Evolutionary conservation across 495 filamentous ascomycete genomes (phyloP).

Genomic region (Tuber aestivum): DNA sequence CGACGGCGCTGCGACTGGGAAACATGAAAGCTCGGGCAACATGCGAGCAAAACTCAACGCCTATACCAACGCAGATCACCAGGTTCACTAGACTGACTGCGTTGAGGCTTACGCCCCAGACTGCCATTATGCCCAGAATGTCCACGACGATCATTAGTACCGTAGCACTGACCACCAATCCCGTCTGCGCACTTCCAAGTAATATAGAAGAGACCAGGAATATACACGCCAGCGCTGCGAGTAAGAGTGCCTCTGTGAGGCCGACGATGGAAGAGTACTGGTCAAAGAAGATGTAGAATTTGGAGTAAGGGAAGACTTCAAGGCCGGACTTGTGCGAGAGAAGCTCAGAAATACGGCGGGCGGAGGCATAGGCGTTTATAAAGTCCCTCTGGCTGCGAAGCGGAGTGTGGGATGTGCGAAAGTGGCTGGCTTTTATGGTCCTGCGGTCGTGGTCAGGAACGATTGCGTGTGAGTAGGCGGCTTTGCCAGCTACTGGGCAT

Average conservation of each 20-base stretch:
- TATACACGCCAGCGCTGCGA: conserved; percentile 76
- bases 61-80: conserved; percentile 92
- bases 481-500: conserved; percentile 81
- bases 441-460: conserved; percentile 62
- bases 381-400: conserved; percentile 87
- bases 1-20: conserved; percentile 68
- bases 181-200: conserved; percentile 78
- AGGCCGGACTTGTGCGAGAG: conserved; percentile 63
- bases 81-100: conserved; percentile 95
- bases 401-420: conserved; percentile 81
- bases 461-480: conserved; percentile 77
- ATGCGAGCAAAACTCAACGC: conserved; percentile 95
- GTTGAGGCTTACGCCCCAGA: conserved; percentile 84
- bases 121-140: conserved; percentile 88
- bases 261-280: conserved; percentile 82
- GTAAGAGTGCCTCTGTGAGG: conserved; percentile 70
- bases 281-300: conserved; percentile 99
- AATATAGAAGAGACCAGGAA: conserved; percentile 69
- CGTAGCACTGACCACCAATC: conserved; percentile 70
- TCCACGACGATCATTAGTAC: conserved; percentile 92
- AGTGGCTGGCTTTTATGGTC: conserved; percentile 75
- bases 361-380: conserved; percentile 80
- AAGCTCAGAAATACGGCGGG: conserved; percentile 75
- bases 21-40: conserved; percentile 95
- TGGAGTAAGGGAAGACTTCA: conserved; percentile 86